Conservation (phyloP, 192 early-diverging fungal genomes). For the Backusella mclennaniae region DNA sequence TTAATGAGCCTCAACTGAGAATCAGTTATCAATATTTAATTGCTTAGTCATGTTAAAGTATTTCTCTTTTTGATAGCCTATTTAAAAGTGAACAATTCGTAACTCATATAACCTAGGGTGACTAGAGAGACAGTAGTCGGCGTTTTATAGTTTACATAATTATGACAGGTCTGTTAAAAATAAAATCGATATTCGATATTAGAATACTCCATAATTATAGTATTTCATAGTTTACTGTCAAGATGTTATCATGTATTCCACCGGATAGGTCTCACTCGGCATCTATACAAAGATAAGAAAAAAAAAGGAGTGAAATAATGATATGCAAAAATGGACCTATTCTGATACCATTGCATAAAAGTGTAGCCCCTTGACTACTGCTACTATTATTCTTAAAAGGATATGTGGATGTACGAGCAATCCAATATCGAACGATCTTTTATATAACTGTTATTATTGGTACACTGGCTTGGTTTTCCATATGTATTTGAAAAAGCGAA, state of each 20-base stretch:
- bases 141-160: neutral
- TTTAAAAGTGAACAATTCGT: neutral
- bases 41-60: neutral
- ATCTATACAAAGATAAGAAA: neutral
- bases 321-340: neutral
- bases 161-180: neutral
- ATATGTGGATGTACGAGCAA: too few species aligned
- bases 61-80: neutral
- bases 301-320: neutral
- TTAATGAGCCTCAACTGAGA: neutral
- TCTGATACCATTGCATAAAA: too few species aligned
- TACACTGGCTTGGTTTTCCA: too few species aligned
- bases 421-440: too few species aligned
- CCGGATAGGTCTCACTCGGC: neutral
- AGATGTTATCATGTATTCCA: neutral
- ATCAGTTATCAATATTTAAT: neutral
- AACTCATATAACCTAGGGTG: neutral
- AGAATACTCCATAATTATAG: neutral
- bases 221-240: neutral
- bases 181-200: neutral
- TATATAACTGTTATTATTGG: too few species aligned
- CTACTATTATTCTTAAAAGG: too few species aligned
- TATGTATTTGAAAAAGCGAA: too few species aligned
- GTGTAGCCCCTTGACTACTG: too few species aligned
- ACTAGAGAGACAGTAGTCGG: neutral